Percentiles rank a stretch among this genome's conserved stretches.
Evolutionary conservation across 1,139 yeast species (phyloP).

Genomic region (Pichia inconspicua): DNA sequence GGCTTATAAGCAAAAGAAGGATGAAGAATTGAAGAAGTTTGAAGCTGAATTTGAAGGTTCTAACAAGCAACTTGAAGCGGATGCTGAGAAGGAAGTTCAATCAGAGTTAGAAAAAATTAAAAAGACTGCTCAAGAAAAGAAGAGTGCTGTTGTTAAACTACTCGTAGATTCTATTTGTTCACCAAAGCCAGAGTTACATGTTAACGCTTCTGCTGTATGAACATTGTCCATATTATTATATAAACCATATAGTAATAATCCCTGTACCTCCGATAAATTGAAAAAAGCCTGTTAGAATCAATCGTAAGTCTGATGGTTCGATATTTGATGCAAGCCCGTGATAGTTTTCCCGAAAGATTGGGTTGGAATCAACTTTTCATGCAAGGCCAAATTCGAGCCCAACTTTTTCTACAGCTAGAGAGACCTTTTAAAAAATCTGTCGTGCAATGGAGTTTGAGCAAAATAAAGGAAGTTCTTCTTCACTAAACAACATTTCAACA

Average conservation of each 20-base stretch:
- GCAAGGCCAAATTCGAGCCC: too few relatives aligned
- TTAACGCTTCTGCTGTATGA: conserved; percentile 44
- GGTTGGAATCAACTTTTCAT: too few relatives aligned
- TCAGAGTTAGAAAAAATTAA: conserved; percentile 39
- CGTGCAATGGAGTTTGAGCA: too few relatives aligned
- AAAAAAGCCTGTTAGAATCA: too few relatives aligned
- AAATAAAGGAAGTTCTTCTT: too few relatives aligned
- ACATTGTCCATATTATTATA: too few relatives aligned
- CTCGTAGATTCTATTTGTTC: conserved; percentile 72
- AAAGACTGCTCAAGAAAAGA: conserved; percentile 55
- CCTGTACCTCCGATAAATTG: too few relatives aligned
- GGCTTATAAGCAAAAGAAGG: conserved; percentile 79
- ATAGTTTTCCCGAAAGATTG: too few relatives aligned
- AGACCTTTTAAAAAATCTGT: too few relatives aligned
- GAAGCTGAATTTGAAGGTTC: conserved; percentile 57
- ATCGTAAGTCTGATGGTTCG: too few relatives aligned
- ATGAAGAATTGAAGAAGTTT: conserved; percentile 64
- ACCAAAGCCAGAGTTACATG: conserved; percentile 77
- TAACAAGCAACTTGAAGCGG: conserved; percentile 44
- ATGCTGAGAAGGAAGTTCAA: conserved; percentile 38
- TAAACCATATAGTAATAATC: not conserved
- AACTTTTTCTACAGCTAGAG: too few relatives aligned
- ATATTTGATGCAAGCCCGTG: too few relatives aligned
- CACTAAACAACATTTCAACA: not conserved
- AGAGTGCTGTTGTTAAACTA: conserved; percentile 60